These are phyloP conservation scores for Novymonas esmeraldas DNA, from an alignment of 208 protist species.

Conservation along the genomic window DNA sequence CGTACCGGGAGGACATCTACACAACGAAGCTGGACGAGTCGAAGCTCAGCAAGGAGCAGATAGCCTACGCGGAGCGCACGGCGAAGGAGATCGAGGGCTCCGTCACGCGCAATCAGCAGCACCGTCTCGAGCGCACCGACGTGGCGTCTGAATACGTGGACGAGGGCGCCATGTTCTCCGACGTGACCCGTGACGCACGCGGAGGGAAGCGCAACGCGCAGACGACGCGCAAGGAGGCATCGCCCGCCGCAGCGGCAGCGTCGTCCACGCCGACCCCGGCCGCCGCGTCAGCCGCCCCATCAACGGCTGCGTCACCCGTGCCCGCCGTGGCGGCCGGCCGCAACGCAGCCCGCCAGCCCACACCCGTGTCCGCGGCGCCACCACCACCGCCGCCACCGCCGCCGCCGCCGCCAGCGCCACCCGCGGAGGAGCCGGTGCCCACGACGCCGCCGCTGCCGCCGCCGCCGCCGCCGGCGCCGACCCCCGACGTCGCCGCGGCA, in stretches of 20 bases:
- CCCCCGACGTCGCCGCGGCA: conserved; percentile 18
- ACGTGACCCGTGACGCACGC: conserved; percentile 48
- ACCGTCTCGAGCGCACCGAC: conserved; percentile 74
- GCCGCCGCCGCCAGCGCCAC: conserved; percentile 6
- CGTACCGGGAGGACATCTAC: conserved; percentile 88
- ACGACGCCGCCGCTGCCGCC: background rate
- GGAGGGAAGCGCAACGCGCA: conserved; percentile 10
- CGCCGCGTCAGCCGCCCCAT: conserved; percentile 12
- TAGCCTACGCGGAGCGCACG: conserved; percentile 62
- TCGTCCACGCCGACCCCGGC: conserved; percentile 22
- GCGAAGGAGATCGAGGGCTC: conserved; percentile 81
- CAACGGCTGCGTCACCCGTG: conserved; percentile 3
- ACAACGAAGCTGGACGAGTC: conserved; percentile 88
- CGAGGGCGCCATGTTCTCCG: conserved; percentile 83
- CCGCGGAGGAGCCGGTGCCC: conserved; percentile 16
- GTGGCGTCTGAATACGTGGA: conserved; percentile 51
- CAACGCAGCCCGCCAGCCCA: conserved; percentile 15
- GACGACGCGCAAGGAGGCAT: conserved; percentile 21
- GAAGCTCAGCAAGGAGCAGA: conserved; percentile 76
- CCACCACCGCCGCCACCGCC: conserved; percentile 14
- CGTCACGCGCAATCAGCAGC: conserved; percentile 57
- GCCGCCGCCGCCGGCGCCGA: conserved; percentile 18
- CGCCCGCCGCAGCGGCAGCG: conserved; percentile 3
- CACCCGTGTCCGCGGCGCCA: background rate
- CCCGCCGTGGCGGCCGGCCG: conserved; percentile 1